Conservation (phyloP, 495 filamentous ascomycete species). For the Massariosphaeria phaeospora region DNA sequence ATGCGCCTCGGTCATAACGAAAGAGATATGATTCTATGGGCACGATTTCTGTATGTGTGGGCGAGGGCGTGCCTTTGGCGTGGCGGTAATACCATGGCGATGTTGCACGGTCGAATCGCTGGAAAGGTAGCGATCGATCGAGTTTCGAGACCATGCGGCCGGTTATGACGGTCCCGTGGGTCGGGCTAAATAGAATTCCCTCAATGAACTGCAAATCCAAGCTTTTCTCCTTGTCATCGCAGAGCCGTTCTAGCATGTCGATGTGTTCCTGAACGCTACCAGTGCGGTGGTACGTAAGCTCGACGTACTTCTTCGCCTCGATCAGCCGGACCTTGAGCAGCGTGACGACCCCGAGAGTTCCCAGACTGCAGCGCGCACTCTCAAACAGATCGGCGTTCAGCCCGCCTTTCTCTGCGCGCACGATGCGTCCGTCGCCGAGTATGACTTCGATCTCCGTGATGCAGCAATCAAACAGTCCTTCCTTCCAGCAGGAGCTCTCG, state of each 20-base stretch:
- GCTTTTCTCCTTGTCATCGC: conserved; percentile 31
- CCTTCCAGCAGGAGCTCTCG: conserved; percentile 54
- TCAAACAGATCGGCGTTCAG: conserved; percentile 48
- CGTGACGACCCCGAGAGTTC: conserved; percentile 54
- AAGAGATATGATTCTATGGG: conserved; percentile 58
- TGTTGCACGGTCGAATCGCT: conserved; percentile 45
- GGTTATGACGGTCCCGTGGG: conserved; percentile 50
- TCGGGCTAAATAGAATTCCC: conserved; percentile 47
- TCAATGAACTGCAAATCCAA: conserved; percentile 37
- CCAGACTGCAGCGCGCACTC: conserved; percentile 53
- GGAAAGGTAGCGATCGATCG: conserved; percentile 33
- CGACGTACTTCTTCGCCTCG: conserved; percentile 51
- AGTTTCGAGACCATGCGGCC: conserved; percentile 46
- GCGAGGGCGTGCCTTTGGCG: conserved; percentile 33
- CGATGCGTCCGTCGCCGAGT: conserved; percentile 51
- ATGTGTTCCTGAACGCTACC: conserved; percentile 33
- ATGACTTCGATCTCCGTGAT: conserved; percentile 56
- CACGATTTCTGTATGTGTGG: conserved; percentile 43
- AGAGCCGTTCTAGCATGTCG: conserved; percentile 36
- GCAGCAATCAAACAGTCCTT: conserved; percentile 56
- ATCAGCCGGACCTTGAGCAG: conserved; percentile 52
- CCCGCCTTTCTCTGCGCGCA: conserved; percentile 39
- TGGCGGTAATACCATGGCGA: conserved; percentile 61
- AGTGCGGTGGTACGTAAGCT: conserved; percentile 51
- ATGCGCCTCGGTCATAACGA: conserved; percentile 59